Conservation (phyloP, 148 eudicot species). For the Suaeda aralocaspica region DNA sequence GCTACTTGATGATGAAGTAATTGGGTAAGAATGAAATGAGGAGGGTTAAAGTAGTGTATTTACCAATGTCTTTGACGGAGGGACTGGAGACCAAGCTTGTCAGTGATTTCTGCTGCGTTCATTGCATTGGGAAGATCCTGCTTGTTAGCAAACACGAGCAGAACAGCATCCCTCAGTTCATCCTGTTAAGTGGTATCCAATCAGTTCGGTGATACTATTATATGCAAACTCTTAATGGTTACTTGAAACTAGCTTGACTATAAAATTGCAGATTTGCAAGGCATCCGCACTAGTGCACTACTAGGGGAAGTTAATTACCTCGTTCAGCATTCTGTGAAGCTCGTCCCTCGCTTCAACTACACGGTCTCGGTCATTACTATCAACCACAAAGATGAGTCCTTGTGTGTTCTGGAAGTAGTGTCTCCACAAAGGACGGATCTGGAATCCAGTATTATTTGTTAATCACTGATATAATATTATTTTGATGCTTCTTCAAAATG, state of each 20-base stretch:
- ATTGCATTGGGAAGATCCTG: slow-evolving; percentile 87
- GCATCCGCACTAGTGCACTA: background rate
- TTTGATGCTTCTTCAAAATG: background rate
- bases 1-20: background rate
- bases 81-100: slow-evolving; percentile 79
- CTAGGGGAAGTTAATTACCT: slow-evolving; percentile 33
- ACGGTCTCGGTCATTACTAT: slow-evolving; percentile 75
- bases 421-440: slow-evolving; percentile 77
- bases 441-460: slow-evolving; percentile 6
- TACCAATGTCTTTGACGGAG: slow-evolving; percentile 79
- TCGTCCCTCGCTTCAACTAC: slow-evolving; percentile 75
- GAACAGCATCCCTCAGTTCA: slow-evolving; percentile 72
- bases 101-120: slow-evolving; percentile 82
- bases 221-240: background rate
- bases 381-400: slow-evolving; percentile 68
- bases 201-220: background rate
- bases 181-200: slow-evolving; percentile 36
- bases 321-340: slow-evolving; percentile 73
- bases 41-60: background rate
- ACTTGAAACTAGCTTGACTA: background rate
- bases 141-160: slow-evolving; percentile 81
- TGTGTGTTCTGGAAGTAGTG: slow-evolving; percentile 78
- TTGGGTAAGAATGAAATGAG: background rate
- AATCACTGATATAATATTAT: background rate
- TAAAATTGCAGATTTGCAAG: background rate